Base-by-base conservation (phyloP, 1,284 basidiomycete species). In the Ustilago xerochloae region DNA sequence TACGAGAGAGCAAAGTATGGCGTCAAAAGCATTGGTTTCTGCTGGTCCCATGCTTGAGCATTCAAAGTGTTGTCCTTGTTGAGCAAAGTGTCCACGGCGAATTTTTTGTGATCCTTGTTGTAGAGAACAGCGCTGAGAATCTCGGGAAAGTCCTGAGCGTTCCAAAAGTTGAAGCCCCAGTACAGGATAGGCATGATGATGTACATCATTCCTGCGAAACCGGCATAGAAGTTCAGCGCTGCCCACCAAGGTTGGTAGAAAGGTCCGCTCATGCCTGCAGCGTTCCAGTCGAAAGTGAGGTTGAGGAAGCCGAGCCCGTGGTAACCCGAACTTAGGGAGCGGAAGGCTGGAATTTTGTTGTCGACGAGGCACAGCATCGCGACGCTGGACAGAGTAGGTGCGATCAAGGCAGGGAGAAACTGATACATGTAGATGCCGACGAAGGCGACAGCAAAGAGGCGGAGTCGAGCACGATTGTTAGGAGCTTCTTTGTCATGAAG, bases 231-330 rank as follows among this genome's bases (percentile, higher is more conserved):
- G 63, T 84, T 83, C 32, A 80, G 63, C 20, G 87, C 81, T 1
- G 87, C 87, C 86, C 86, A 87, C 80, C 85, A 87, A 2, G 87
- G 87, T 38, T 86, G 87, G 75, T 85, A 88, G 32, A 88, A 79
- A 9, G 87, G 87, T 0, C 86, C 87, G 26, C 80, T 81, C 33
- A 75, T 79, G 2, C 86, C 86, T 4, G 87, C 82, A 24, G 85
- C 85, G 36, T 85, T 85, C 87, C 87, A 88, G 68, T 88, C 87
- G 35, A 88, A 77, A 12, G 78, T 86, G 57, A 88, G 84, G 71
- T 87, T 86, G 38, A 85, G 75, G 51, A 87, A 84, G 6, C 87
- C 87, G n/a, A 87, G 82, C 2, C 87, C 87, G 5, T 84, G 77
- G 67, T 87, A 88, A 10, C 86, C 87, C n/a, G 85, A 85, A 30